Conservation (phyloP, 225 moss, liverwort and hornwort species). For the Bryoerythrophyllum caledonicum region DNA sequence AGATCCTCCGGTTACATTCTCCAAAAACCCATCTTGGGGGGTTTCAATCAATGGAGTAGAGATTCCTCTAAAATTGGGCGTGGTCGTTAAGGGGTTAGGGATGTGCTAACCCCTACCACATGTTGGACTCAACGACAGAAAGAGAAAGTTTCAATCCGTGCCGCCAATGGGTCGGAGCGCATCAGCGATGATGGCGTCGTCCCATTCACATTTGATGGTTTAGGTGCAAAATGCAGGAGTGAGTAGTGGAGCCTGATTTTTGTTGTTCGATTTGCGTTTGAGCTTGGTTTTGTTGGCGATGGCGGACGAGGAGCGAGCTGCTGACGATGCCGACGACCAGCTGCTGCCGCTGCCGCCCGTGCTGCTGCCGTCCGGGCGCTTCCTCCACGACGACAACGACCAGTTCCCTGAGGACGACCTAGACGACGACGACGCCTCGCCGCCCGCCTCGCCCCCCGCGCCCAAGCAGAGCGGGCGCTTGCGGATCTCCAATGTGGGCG, state of each 20-base stretch:
- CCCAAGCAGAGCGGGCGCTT: slow-evolving; percentile 27
- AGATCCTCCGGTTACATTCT: too few species aligned
- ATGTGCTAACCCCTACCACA: too few species aligned
- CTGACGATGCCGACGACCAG: slow-evolving; percentile 16
- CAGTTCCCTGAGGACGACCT: neutral
- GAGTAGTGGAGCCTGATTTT: neutral
- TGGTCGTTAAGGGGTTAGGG: too few species aligned
- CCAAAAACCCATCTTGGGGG: too few species aligned
- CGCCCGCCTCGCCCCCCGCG: neutral
- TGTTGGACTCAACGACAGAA: too few species aligned
- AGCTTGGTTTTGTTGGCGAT: slow-evolving; percentile 14
- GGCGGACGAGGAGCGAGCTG: slow-evolving; percentile 33
- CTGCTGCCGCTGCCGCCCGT: slow-evolving; percentile 21
- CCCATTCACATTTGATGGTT: neutral
- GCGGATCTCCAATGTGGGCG: slow-evolving; percentile 62
- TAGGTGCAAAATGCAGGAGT: neutral
- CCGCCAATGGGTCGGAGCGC: neutral
- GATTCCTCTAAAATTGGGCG: too few species aligned
- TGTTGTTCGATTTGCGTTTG: neutral
- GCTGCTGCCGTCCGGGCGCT: slow-evolving; percentile 22
- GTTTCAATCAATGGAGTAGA: too few species aligned
- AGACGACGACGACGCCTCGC: slow-evolving; percentile 11
- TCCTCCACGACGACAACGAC: slow-evolving; percentile 1
- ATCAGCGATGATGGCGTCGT: too few species aligned
- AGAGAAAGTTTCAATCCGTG: too few species aligned